These are phyloP conservation scores for Cicer chorassanicum DNA, from an alignment of 306 rosid genomes.

Conservation along the genomic window DNA sequence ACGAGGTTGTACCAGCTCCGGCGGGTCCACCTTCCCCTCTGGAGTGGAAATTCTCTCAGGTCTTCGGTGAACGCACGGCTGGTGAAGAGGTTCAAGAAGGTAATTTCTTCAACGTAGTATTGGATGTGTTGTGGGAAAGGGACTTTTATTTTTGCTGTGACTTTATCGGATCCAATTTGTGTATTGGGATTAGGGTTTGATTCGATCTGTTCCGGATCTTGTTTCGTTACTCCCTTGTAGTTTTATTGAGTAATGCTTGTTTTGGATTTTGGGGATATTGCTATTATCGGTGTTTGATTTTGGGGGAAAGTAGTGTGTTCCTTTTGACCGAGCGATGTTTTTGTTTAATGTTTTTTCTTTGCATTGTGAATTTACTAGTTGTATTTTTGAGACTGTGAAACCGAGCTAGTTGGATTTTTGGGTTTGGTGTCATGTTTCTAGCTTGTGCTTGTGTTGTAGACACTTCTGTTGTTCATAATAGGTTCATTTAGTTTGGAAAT, in stretches of 20 bases:
- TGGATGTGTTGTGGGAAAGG: constrained; percentile 21
- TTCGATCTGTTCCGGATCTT: constrained; percentile 70
- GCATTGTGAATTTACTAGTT: constrained; percentile 50
- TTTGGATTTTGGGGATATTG: constrained; percentile 51
- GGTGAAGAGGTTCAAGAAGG: constrained; percentile 99
- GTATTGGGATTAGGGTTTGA: constrained; percentile 68
- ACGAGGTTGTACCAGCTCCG: constrained; percentile 88
- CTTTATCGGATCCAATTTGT: constrained; percentile 75
- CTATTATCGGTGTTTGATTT: constrained; percentile 42
- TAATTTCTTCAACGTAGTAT: constrained; percentile 46
- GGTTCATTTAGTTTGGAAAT: constrained; percentile 43
- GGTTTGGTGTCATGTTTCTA: constrained; percentile 9
- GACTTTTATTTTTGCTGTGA: not conserved
- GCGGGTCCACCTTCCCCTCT: constrained; percentile 70
- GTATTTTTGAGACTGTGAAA: constrained; percentile 43
- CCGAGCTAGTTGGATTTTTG: constrained; percentile 46
- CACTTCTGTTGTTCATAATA: constrained; percentile 39
- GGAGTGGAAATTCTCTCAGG: constrained; percentile 99
- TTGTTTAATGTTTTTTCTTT: constrained; percentile 40
- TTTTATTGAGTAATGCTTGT: constrained; percentile 48
- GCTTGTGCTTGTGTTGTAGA: constrained; percentile 36
- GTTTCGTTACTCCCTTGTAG: constrained; percentile 38
- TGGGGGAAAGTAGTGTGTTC: constrained; percentile 41
- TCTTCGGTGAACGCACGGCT: constrained; percentile 95
- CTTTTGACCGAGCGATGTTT: constrained; percentile 45